Evolutionary conservation across 164 flowering plant species (phyloP).

Genomic region (Piper longum): DNA sequence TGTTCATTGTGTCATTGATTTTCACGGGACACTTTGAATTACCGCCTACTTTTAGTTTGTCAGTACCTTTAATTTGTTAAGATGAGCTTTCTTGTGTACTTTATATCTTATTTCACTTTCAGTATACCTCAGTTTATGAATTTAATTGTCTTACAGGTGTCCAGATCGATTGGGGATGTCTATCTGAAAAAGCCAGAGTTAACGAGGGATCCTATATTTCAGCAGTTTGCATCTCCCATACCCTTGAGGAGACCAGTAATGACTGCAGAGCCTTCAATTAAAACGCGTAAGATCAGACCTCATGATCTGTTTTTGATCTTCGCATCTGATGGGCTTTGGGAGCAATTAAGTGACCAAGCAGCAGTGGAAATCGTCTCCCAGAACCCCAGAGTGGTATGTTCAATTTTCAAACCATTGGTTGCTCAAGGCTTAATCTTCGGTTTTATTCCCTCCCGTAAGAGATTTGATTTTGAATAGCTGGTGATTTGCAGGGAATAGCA

Average conservation of each 20-base stretch:
- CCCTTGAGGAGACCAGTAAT: slow-evolving; percentile 46
- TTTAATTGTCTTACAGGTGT: slow-evolving; percentile 30
- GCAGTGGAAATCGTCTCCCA: slow-evolving; percentile 52
- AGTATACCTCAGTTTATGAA: background rate
- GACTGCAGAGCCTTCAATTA: slow-evolving; percentile 61
- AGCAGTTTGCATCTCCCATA: slow-evolving; percentile 25
- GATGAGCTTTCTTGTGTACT: background rate
- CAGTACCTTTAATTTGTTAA: background rate
- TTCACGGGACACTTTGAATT: no score
- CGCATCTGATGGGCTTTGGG: slow-evolving; percentile 85
- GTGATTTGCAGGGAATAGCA: slow-evolving; percentile 33
- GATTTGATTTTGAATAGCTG: background rate
- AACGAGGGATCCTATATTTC: slow-evolving; percentile 35
- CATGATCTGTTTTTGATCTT: slow-evolving; percentile 55
- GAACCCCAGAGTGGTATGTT: slow-evolving; percentile 43
- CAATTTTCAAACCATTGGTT: background rate
- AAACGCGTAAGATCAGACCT: slow-evolving; percentile 28
- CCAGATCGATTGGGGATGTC: slow-evolving; percentile 69
- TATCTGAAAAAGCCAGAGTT: slow-evolving; percentile 69
- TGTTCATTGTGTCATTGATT: no score
- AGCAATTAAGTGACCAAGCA: slow-evolving; percentile 52
- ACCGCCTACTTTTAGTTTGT: no score
- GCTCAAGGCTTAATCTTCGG: background rate
- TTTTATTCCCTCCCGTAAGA: background rate
- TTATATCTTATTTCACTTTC: background rate